These are phyloP conservation scores for Aurantiochytrium sp. DNA, from an alignment of 108 stramenopile genomes.

Conservation along the genomic window DNA sequence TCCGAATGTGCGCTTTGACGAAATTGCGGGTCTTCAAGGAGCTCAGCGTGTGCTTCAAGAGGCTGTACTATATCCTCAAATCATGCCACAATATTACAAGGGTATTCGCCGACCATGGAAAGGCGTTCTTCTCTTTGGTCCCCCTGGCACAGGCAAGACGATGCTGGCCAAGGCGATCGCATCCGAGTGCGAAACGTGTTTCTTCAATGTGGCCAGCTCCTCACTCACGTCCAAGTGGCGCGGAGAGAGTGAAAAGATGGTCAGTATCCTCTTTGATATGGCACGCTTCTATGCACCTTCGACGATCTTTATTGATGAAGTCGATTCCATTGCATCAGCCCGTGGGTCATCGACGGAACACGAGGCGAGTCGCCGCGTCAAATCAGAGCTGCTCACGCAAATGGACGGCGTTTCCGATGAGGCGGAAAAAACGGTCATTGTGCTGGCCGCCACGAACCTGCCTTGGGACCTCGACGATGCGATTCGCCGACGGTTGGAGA, in stretches of 20 bases:
- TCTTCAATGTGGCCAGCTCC: conserved; percentile 62
- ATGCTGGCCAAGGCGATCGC: conserved; percentile 98
- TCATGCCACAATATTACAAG: conserved; percentile 81
- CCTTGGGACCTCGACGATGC: conserved; percentile 90
- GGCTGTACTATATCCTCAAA: conserved; percentile 75
- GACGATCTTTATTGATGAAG: conserved; percentile 83
- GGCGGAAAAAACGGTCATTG: conserved; percentile 57
- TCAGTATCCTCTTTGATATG: conserved; percentile 44
- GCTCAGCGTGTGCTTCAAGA: conserved; percentile 85
- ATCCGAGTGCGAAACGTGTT: conserved; percentile 75
- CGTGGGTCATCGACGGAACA: conserved; percentile 65
- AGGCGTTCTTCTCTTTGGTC: conserved; percentile 75
- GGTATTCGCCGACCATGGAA: conserved; percentile 70
- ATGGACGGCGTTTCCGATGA: conserved; percentile 73
- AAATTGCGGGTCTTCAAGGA: conserved; percentile 63
- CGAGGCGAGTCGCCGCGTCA: conserved; percentile 82
- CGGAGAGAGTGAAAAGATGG: conserved; percentile 59
- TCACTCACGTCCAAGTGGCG: conserved; percentile 55
- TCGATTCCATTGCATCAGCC: conserved; percentile 69
- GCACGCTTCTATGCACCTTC: conserved; percentile 46
- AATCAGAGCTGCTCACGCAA: conserved; percentile 89
- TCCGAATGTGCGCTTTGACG: conserved; percentile 32
- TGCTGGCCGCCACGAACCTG: conserved; percentile 82
- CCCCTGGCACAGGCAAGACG: conserved; percentile 90
- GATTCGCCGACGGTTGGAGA: conserved; percentile 68